Evolutionary conservation across 176 grass and related monocot genomes (phyloP).

Genomic region (Avena sativa): DNA sequence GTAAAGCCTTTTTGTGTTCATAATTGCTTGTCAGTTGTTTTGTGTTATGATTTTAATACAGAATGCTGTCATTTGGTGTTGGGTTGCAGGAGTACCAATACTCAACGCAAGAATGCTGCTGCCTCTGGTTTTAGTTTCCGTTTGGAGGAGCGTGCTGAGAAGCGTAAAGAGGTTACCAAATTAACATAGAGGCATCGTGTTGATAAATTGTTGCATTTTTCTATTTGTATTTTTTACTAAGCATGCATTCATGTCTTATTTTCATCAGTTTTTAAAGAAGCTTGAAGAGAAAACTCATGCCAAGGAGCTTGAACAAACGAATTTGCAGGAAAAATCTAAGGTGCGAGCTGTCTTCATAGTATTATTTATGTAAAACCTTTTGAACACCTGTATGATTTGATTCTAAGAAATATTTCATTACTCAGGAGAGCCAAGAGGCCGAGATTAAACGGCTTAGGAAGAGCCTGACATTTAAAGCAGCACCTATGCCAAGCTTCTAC

Average conservation of each 20-base stretch:
- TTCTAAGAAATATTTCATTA: conserved; percentile 43
- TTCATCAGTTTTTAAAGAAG: conserved; percentile 90
- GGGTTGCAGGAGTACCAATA: conserved; percentile 63
- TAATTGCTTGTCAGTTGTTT: conserved; percentile 23
- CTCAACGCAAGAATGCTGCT: conserved; percentile 56
- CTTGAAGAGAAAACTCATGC: conserved; percentile 93
- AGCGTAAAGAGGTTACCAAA: conserved; percentile 79
- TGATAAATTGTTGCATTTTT: conserved; percentile 5
- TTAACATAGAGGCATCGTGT: background rate
- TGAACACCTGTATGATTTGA: conserved; percentile 4
- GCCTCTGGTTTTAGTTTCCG: conserved; percentile 74
- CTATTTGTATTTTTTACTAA: conserved; percentile 33
- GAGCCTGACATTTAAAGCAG: conserved; percentile 93
- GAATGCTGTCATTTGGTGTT: conserved; percentile 18
- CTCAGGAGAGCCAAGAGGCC: conserved; percentile 93
- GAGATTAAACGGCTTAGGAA: conserved; percentile 95
- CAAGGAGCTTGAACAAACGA: conserved; percentile 86
- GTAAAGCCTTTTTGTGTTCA: conserved; percentile 48
- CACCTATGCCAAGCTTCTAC: conserved; percentile 97
- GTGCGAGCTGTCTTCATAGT: conserved; percentile 40
- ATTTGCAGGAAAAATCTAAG: conserved; percentile 92
- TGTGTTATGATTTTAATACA: conserved; percentile 12
- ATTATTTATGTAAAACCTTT: conserved; percentile 36
- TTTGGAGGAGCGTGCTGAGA: conserved; percentile 91
- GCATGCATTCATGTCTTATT: background rate